A percentile compares a stretch with the other conserved stretches of the same genome.
Conservation (phyloP, 805 yeast species). For the Yamadazyma sp. region DNA sequence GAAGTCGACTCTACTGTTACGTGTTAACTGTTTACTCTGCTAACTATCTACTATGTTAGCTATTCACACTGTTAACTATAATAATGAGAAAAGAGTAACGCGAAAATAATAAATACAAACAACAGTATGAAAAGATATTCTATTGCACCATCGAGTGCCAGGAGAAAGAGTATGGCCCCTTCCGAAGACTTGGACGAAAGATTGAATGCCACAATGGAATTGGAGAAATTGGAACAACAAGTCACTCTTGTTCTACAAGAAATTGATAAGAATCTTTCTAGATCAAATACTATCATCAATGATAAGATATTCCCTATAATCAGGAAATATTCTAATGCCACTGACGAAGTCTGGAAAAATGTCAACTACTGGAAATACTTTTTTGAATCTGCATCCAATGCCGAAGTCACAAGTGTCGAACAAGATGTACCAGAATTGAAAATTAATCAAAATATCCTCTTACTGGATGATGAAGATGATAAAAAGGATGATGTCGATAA, state of each 20-base stretch:
- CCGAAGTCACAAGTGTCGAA: slow-evolving; percentile 5
- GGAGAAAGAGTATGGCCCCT: slow-evolving; percentile 21
- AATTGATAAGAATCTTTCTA: slow-evolving; percentile 70
- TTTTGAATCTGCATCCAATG: slow-evolving; percentile 57
- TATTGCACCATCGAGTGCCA: slow-evolving; percentile 31
- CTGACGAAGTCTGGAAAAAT: slow-evolving; percentile 61
- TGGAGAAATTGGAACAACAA: slow-evolving; percentile 73
- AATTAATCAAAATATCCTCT: slow-evolving; percentile 10
- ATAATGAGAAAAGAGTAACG: no score
- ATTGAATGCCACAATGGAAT: slow-evolving; percentile 28
- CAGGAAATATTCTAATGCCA: slow-evolving; percentile 53
- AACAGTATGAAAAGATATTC: slow-evolving; percentile 31
- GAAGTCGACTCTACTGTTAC: no score
- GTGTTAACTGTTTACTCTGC: no score
- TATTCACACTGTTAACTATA: no score
- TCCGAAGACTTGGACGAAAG: slow-evolving; percentile 9
- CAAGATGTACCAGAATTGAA: not conserved
- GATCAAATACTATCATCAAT: slow-evolving; percentile 64
- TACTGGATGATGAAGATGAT: slow-evolving; percentile 14
- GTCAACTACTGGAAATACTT: slow-evolving; percentile 75
- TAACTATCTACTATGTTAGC: no score
- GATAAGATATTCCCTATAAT: slow-evolving; percentile 68
- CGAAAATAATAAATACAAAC: not conserved
- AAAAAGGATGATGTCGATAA: not conserved
- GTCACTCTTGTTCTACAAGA: slow-evolving; percentile 74